Base-by-base conservation (phyloP, 2,329 filamentous ascomycete species). In the Botrytis deweyae region DNA sequence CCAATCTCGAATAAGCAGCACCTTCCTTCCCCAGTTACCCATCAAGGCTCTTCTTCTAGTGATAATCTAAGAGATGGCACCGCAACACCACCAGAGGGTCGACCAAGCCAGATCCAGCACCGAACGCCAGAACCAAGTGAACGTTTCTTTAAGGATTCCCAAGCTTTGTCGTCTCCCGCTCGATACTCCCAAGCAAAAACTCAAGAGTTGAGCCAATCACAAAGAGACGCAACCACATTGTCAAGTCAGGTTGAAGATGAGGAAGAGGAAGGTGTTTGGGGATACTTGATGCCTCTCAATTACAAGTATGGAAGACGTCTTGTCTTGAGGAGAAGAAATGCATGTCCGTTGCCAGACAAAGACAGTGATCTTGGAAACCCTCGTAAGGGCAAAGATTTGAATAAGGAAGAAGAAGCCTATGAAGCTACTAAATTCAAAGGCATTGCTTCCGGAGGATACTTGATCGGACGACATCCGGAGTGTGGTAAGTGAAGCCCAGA, bases 401-500 rank as follows among this genome's bases (percentile, higher is more conserved):
- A 86, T 29, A 84, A 87, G 72, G 89, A 89, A 75, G 85, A 91
- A 81, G 84, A 88, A 72, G 82, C 86, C 46, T 92, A 90, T 78
- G 89, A 93, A 78, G 81, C 87, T 52, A 88, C 88, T 73, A 91
- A 93, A 81, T 82, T 84, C 70, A 86, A 87, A 76, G 89, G 87
- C 10, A 84, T 89, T 33, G 87, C 92, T 22, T 91, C 94, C 0
- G 91, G 93, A 59, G 96, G 96, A 44, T 99, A 97, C 81, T 84
- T 99, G 72, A 92, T 99, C 76, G 96, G 96, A 55, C 89, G 96
- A 77, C 96, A 99, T 84, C 91, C 92, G 3, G 96, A 99, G 83
- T 98, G 96, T 82, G 94, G 93, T 95, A 87, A 81, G 66, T 58
- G 20, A 18, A 58, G 22, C 18, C 38, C 49, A 42, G 36, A 25